phyloP scores from a whole-genome alignment of 2,329 filamentous ascomycete species.

The Passalora sequoiae region DNA sequence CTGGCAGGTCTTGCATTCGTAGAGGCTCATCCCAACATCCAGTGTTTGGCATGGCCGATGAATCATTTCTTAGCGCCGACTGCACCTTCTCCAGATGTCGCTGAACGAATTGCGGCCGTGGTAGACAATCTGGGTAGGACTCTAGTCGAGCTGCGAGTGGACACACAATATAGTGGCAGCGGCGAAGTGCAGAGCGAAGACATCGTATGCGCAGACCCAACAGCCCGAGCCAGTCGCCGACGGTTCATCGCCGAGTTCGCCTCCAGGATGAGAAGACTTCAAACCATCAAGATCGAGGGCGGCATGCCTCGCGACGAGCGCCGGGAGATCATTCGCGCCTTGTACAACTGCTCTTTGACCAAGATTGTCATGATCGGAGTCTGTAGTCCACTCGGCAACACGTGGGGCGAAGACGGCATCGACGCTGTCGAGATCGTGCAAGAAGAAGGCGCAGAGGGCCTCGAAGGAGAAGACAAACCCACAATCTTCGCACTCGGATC shows the following conservation, averaged over 20 bases:
- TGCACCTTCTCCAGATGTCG: slow-evolving; percentile 25
- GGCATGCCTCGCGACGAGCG: slow-evolving; percentile 45
- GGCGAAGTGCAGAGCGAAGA: slow-evolving; percentile 27
- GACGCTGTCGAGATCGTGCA: slow-evolving; percentile 25
- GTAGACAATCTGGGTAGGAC: slow-evolving; percentile 39
- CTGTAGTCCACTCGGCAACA: slow-evolving; percentile 41
- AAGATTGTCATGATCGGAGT: slow-evolving; percentile 46
- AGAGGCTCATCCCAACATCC: slow-evolving; percentile 41
- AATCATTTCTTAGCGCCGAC: slow-evolving; percentile 40
- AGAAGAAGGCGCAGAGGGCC: slow-evolving; percentile 18
- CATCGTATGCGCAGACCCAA: background rate
- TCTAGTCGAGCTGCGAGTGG: slow-evolving; percentile 41
- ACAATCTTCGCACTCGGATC: slow-evolving; percentile 25
- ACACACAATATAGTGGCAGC: slow-evolving; percentile 28
- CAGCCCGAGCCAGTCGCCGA: slow-evolving; percentile 21
- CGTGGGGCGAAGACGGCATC: slow-evolving; percentile 38
- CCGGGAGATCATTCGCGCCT: slow-evolving; percentile 41
- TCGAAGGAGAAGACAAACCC: slow-evolving; percentile 33
- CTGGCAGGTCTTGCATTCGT: slow-evolving; percentile 36
- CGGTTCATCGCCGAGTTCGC: slow-evolving; percentile 42
- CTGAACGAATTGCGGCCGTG: slow-evolving; percentile 26
- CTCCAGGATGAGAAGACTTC: slow-evolving; percentile 38
- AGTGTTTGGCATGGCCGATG: slow-evolving; percentile 45
- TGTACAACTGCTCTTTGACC: slow-evolving; percentile 39
- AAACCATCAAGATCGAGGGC: slow-evolving; percentile 45